Base-by-base conservation (phyloP, 495 filamentous ascomycete species). In the Evernia prunastri region DNA sequence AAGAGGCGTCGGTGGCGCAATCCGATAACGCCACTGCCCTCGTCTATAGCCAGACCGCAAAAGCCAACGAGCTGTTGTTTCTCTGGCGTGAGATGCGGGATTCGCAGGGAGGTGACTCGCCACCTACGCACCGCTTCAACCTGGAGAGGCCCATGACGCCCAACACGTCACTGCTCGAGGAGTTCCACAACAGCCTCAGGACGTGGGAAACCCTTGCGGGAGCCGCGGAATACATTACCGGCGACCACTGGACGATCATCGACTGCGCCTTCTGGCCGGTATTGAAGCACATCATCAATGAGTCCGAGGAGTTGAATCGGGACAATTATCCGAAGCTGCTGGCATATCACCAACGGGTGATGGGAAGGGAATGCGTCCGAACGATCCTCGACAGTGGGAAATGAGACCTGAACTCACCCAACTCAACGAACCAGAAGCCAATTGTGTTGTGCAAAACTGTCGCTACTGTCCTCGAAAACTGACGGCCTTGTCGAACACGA, bases 191-290 rank as follows among this genome's bases (percentile, higher is more conserved):
- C 0, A 68, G 70, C 6, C 58, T 87, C 18, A 64, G 71, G 0
- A 59, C 72, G 1, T 89, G 85, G 82, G 83, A 87, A 56, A 61
- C 59, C 15, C 72, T 73, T 59, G 72, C 83, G 4, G 66, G 71
- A 6, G 77, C 78, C 27, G 73, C 72, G 57, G 71, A 75, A 36
- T 89, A 86, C 66, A 81, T 89, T 8, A 81, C 82, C 20, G 87
- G 86, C 0, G 62, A 72, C 0, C 65, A 66, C 2, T 79, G 87
- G 20, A 80, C 81, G 3, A 77, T 89, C 20, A 87, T 85, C 13
- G 89, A 93, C 71, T 90, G 84, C 68, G 83, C 84, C 0, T 75
- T 90, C 13, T 91, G 86, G 86, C 89, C 89, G 0, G 79, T 89
- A 13, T 73, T 93, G 47, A 72, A 86, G 58, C 80, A 86, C 36